Conservation (phyloP, 2,329 filamentous ascomycete species). For the Cladosporium sp. region DNA sequence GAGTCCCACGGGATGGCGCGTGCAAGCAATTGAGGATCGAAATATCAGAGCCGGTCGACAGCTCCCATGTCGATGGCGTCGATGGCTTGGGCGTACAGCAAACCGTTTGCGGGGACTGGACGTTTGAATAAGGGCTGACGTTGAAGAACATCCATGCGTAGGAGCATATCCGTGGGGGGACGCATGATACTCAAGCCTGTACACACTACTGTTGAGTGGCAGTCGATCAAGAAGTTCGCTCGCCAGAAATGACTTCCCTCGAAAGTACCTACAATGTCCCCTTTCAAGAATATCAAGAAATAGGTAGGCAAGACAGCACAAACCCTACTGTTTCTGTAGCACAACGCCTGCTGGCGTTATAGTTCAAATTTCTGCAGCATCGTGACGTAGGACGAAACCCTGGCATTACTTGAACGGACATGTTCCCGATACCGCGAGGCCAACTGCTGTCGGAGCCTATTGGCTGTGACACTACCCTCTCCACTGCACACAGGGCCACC, state of each 20-base stretch:
- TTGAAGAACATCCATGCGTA: not conserved
- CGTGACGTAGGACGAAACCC: conserved; percentile 9
- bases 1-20: not conserved
- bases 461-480: not conserved
- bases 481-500: not conserved
- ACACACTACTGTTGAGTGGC: not conserved
- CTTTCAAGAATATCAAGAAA: not conserved
- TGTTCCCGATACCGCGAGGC: not conserved
- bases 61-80: not conserved
- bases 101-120: not conserved
- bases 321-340: not conserved
- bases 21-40: not conserved
- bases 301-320: not conserved
- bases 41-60: not conserved
- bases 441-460: not conserved
- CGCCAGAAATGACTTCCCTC: not conserved
- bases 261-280: not conserved
- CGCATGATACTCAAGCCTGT: not conserved
- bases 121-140: not conserved
- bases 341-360: not conserved
- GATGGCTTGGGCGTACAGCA: not conserved
- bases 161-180: not conserved
- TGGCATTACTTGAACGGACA: not conserved
- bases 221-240: not conserved
- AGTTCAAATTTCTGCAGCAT: conserved; percentile 14